Evolutionary conservation across 352 stramenopile genomes (phyloP), one percentile per base, ranked within the genome.

Genomic region (Halophytophthora polymorphica): DNA sequence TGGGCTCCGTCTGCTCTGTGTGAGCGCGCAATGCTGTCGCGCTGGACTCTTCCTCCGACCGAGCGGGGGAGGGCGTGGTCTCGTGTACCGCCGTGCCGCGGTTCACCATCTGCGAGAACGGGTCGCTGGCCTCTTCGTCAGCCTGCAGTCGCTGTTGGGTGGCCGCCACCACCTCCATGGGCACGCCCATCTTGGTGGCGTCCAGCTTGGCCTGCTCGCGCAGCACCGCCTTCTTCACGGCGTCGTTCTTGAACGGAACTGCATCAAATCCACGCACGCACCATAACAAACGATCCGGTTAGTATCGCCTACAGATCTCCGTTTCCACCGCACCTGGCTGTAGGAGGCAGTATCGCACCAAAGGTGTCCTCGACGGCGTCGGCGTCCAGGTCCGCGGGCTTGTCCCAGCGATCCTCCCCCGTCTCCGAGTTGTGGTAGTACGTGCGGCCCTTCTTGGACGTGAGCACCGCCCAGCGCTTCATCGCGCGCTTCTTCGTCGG

Each of bases 401-500:
- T 77, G 21, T 88, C 77, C 81, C 81, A 92, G 45, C 74, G 71
- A 48, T 92, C 81, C 55, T 92, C 81, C 31, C 81, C 81, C 5
- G 77, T 92, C 45, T 92, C 81, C 25, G 78, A 77, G 58, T 92
- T 92, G 64, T 92, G 77, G 49, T 92, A 92, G 54, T 90, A 92
- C n/a, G 59, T 79, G n/a, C 70, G 53, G 4, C 78, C 81, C 18
- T 73, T 64, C 45, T 77, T 87, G 21, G 77, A 88, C 33, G 46
- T 67, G n/a, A 92, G 62, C 44, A 75, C 74, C 2, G 74, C 63
- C 81, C 81, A 92, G 10, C 77, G 76, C 53, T 85, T 86, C 15
- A 63, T 49, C 50, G 46, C 69, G 1, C 37, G 44, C 43, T 66
- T 69, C 14, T 53, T 54, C 55, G 28, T 38, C 25, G 21, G 34